These are phyloP conservation scores for Penicillium verhagenii DNA, from an alignment of 495 filamentous ascomycete genomes.

Conservation along the genomic window DNA sequence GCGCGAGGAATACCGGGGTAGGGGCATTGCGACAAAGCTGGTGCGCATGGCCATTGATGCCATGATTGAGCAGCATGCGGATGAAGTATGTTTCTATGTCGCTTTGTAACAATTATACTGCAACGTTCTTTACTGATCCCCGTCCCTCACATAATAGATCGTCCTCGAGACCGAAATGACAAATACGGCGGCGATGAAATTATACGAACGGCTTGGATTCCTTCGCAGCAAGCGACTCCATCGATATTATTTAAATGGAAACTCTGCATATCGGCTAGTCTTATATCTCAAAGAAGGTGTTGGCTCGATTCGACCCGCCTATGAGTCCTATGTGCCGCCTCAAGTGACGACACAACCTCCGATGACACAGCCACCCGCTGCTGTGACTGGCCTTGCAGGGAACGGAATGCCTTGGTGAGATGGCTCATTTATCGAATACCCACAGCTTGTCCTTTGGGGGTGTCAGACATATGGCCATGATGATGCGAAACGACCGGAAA, in stretches of 20 bases:
- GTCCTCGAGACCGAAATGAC: conserved; percentile 96
- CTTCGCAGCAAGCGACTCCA: conserved; percentile 89
- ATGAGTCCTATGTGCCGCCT: conserved; percentile 38
- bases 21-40: conserved; percentile 87
- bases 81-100: conserved; percentile 68
- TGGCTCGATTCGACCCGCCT: conserved; percentile 36
- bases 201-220: conserved; percentile 94
- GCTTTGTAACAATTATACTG: not conserved
- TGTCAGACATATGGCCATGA: not conserved
- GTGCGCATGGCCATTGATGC: conserved; percentile 90
- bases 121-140: conserved; percentile 9
- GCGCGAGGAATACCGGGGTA: conserved; percentile 69
- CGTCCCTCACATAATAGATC: conserved; percentile 52
- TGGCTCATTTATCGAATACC: not conserved
- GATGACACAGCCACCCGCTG: conserved; percentile 2
- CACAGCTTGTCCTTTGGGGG: not conserved
- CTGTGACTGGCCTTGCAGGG: conserved; percentile 2
- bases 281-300: conserved; percentile 72
- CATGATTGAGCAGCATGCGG: conserved; percentile 80
- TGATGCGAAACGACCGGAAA: conserved; percentile 29
- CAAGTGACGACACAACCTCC: conserved; percentile 12
- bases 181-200: conserved; percentile 85
- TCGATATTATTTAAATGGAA: conserved; percentile 95
- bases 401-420: conserved; percentile 23
- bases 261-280: conserved; percentile 86